Percentiles rank a stretch among this genome's conserved stretches.
Evolutionary conservation across 2,329 filamentous ascomycete species (phyloP).

Genomic region (Gnomoniopsis sp.): DNA sequence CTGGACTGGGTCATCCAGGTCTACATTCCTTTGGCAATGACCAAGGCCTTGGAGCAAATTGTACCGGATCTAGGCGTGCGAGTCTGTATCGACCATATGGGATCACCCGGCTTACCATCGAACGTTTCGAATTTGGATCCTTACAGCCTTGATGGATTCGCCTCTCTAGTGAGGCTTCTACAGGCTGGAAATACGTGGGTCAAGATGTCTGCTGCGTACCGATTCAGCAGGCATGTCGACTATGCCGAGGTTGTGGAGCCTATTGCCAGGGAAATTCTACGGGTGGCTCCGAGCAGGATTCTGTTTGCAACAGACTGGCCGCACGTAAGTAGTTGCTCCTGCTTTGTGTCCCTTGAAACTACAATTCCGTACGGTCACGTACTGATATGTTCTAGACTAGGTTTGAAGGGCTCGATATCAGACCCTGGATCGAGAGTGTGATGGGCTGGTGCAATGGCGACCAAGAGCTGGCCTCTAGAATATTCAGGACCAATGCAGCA

Average conservation of each 20-base stretch:
- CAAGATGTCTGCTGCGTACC: conserved; percentile 27
- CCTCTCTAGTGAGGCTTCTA: conserved; percentile 12
- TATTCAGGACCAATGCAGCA: conserved; percentile 56
- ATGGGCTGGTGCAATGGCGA: conserved; percentile 49
- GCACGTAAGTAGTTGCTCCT: conserved; percentile 19
- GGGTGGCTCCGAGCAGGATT: conserved; percentile 12
- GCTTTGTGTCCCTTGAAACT: neutral
- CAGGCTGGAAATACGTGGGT: conserved; percentile 20
- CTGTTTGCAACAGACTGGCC: conserved; percentile 26
- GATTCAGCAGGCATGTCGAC: conserved; percentile 21
- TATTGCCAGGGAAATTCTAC: conserved; percentile 19
- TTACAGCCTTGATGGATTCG: conserved; percentile 15
- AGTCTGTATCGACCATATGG: conserved; percentile 27
- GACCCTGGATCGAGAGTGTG: conserved; percentile 50
- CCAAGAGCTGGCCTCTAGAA: conserved; percentile 39
- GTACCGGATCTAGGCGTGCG: conserved; percentile 24
- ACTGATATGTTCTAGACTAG: conserved; percentile 36
- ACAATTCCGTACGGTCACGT: neutral
- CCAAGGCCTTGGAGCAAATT: conserved; percentile 21
- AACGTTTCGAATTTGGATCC: conserved; percentile 2
- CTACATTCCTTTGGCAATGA: conserved; percentile 25
- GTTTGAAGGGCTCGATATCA: conserved; percentile 54
- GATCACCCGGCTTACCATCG: conserved; percentile 18
- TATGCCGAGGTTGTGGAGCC: conserved; percentile 21
- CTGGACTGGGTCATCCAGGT: conserved; percentile 29